Conservation (phyloP, 2,329 filamentous ascomycete species). For the Fusarium sp. region DNA sequence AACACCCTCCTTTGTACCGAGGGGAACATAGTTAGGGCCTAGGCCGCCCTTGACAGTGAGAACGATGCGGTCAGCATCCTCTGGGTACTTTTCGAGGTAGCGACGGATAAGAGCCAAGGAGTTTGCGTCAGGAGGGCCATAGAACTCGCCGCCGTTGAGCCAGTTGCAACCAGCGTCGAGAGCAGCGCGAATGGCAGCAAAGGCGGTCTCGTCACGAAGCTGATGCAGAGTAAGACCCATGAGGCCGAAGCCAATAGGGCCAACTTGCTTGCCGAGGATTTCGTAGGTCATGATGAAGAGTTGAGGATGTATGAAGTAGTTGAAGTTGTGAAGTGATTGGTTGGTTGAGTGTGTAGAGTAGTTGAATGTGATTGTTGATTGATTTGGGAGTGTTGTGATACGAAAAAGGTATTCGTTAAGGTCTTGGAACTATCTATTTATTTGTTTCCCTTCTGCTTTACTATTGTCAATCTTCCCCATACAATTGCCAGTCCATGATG, state of each 20-base stretch:
- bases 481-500: conserved; percentile 11
- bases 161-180: conserved; percentile 59
- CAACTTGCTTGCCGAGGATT: conserved; percentile 44
- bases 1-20: conserved; percentile 67
- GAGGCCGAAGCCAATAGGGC: conserved; percentile 48
- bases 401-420: background rate
- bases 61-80: conserved; percentile 72
- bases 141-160: conserved; percentile 75
- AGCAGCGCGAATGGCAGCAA: conserved; percentile 68
- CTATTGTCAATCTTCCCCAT: background rate
- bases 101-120: conserved; percentile 69
- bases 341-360: background rate
- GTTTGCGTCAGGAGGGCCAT: conserved; percentile 70
- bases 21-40: conserved; percentile 56
- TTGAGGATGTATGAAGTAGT: background rate
- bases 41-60: conserved; percentile 73
- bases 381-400: conserved; percentile 3
- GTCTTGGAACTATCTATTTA: conserved; percentile 20
- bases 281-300: conserved; percentile 43
- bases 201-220: conserved; percentile 56
- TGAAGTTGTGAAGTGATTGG: background rate
- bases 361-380: background rate
- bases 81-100: conserved; percentile 73
- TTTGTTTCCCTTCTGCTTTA: background rate
- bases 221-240: conserved; percentile 42